Evolutionary conservation across 2,329 filamentous ascomycete genomes (phyloP).

Genomic region (Endoconidiophora laricicola): DNA sequence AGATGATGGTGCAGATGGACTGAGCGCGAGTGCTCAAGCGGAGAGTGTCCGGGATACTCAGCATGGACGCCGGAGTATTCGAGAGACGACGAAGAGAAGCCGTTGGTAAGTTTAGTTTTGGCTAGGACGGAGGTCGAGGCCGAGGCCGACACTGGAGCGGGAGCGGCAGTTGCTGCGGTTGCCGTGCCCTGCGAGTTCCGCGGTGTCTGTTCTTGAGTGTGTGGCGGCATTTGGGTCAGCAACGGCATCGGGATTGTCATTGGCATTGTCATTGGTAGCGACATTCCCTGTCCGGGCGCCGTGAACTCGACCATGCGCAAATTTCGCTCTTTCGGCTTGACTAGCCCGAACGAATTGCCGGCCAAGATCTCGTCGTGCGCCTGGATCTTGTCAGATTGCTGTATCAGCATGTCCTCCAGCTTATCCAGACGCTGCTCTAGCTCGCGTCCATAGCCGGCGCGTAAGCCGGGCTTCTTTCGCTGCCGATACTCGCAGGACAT

Average conservation of each 20-base stretch:
- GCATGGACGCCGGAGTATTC: not conserved
- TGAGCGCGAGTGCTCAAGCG: not conserved
- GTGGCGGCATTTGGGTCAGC: not conserved
- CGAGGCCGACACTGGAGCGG: no score
- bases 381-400: conserved; percentile 49
- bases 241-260: not conserved
- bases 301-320: not conserved
- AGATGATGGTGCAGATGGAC: not conserved
- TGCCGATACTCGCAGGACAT: conserved; percentile 52
- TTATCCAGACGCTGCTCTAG: conserved; percentile 56
- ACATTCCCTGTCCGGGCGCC: not conserved
- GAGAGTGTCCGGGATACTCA: conserved; percentile 9
- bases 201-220: no score
- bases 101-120: not conserved
- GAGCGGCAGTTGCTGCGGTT: no score
- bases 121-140: no score
- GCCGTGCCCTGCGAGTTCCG: no score
- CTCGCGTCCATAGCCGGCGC: conserved; percentile 55
- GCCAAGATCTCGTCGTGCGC: conserved; percentile 52
- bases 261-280: not conserved
- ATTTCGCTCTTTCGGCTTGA: conserved; percentile 12
- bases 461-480: conserved; percentile 48
- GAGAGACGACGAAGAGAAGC: not conserved
- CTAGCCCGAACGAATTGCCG: conserved; percentile 28
- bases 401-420: conserved; percentile 47